Evolutionary conservation across 805 yeast genomes (phyloP), one percentile per base, ranked within the genome.

Genomic region (Candida dajiaensis): DNA sequence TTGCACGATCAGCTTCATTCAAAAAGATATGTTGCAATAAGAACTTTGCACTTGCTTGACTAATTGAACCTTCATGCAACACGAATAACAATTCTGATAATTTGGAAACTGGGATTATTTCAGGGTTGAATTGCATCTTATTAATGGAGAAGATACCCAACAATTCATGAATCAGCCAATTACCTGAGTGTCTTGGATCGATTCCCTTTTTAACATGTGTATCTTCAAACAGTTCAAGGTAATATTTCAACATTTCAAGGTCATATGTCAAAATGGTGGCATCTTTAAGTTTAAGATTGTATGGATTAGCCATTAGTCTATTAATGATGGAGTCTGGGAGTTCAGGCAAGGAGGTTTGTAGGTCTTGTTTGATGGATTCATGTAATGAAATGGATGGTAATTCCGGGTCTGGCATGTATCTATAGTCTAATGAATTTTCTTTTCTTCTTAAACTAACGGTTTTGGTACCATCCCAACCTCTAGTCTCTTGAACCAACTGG

Each of bases 371-470:
- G 5, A 83, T 73, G 0, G 60, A 59, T 2, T 65, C 47, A 35
- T 75, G 68, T 3, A 92, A 61, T 15, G 57, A 49, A 4, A 90
- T 65, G 1, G 67, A 63, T 0, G 94, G 89, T 26, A 94, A 67
- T 62, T 94, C 99, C 2, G 95, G 87, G 62, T 94, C 99, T 0
- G 98, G 97, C 75, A 92, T 83, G 61, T 89, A 94, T 56, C 98
- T 71, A 65, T 94, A 94, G 64, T 94, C 99, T 12, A 86, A 75
- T 0, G 87, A 77, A 36, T 78, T 77, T 62, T 92, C 97, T 58
- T 94, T 94, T 4, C 78, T 71, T 59, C 99, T 77, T 42, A 85
- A 66, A 42, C 76, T 72, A 40, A 74, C 70, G 0, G 98, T 92
- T 38, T 71, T 68, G 3, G 64, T 64, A 2, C 97, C 97, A 57